Conservation (phyloP, 768 basidiomycete species). For the Sarcodon aspratus region DNA sequence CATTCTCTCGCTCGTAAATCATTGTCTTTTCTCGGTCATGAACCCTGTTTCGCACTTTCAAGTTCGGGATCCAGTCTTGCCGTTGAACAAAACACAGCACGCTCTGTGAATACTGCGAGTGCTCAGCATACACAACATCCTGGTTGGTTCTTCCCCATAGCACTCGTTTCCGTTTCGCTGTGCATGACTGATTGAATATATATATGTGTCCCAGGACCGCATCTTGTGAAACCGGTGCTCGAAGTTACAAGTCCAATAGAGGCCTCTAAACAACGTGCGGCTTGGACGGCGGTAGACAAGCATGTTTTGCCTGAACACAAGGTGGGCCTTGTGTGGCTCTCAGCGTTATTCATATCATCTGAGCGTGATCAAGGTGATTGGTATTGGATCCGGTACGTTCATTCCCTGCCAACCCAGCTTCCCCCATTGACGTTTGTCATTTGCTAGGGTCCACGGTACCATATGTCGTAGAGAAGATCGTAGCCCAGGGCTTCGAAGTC, state of each 20-base stretch:
- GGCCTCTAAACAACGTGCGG: slow-evolving; percentile 80
- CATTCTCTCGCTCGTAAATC: too few relatives aligned
- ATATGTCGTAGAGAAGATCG: slow-evolving; percentile 92
- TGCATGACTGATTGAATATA: too few relatives aligned
- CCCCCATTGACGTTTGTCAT: background rate
- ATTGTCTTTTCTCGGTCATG: too few relatives aligned
- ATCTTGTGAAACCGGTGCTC: background rate
- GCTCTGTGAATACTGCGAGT: too few relatives aligned
- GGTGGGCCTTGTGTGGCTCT: slow-evolving; percentile 28
- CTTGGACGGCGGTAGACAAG: slow-evolving; percentile 88
- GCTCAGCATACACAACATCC: too few relatives aligned
- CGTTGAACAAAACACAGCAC: too few relatives aligned
- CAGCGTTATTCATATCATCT: background rate
- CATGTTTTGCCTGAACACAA: slow-evolving; percentile 77
- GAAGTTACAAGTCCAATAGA: slow-evolving; percentile 44
- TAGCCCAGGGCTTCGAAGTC: slow-evolving; percentile 62
- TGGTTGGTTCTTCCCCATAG: too few relatives aligned
- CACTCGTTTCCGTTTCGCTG: too few relatives aligned
- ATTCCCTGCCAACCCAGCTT: background rate
- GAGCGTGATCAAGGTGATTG: slow-evolving; percentile 48
- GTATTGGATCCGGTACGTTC: slow-evolving; percentile 68
- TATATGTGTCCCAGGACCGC: background rate
- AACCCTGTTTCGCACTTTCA: too few relatives aligned
- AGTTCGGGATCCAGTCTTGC: too few relatives aligned
- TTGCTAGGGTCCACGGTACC: slow-evolving; percentile 91